Percentiles rank a stretch among this genome's conserved stretches.
Evolutionary conservation across 2,329 filamentous ascomycete species (phyloP).

Genomic region (Trichoderma pleuroti): DNA sequence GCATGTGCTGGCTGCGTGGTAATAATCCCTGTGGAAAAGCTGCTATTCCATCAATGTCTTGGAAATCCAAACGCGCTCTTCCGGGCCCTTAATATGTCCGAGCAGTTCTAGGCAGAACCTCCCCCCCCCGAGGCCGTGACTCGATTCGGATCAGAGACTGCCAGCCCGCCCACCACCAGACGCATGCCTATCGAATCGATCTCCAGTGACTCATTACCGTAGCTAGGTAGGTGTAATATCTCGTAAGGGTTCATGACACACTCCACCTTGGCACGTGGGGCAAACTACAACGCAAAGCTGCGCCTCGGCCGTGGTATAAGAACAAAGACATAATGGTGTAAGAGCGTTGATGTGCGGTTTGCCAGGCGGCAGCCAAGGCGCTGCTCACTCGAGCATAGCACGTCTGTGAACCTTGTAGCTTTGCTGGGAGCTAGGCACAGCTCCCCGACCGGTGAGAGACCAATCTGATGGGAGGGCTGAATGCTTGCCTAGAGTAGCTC

Average conservation of each 20-base stretch:
- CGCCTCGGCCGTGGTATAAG: constrained; percentile 15
- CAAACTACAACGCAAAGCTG: constrained; percentile 26
- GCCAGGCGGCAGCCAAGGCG: constrained; percentile 15
- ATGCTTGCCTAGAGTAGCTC: constrained; percentile 9
- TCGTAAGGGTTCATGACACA: neutral
- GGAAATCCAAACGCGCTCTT: neutral
- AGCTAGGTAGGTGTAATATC: neutral
- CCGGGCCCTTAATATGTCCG: constrained; percentile 11
- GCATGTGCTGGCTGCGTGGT: neutral
- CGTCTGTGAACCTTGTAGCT: constrained; percentile 11
- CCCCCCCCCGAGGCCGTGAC: neutral
- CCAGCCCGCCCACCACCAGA: neutral
- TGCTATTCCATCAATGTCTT: neutral
- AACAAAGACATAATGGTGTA: neutral
- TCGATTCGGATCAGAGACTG: neutral
- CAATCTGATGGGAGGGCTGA: neutral
- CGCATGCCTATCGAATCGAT: neutral
- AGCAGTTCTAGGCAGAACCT: constrained; percentile 1
- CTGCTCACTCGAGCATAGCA: constrained; percentile 20
- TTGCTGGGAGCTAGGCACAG: neutral
- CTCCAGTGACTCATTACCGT: constrained; percentile 13
- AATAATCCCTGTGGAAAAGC: neutral
- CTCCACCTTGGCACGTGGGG: constrained; percentile 11
- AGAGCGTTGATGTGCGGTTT: neutral
- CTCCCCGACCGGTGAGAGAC: neutral